Percentiles rank a stretch among this genome's conserved stretches.
phyloP scores from a whole-genome alignment of 257 asterid genomes.

The Eustoma russellianum region DNA sequence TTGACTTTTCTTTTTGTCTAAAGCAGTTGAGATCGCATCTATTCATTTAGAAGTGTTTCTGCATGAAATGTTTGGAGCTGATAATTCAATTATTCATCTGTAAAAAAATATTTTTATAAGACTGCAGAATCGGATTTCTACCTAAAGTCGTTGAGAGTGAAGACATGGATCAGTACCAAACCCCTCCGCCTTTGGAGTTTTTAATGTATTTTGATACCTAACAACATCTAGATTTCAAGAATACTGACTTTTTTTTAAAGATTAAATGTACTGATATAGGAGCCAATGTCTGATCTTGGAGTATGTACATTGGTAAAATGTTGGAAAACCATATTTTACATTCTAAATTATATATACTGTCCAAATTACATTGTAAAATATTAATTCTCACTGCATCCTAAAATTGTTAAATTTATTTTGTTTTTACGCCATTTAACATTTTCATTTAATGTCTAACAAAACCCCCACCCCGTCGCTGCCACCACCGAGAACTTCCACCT shows the following conservation, averaged over 20 bases:
- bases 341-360: too few species aligned
- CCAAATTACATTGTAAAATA: too few species aligned
- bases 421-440: too few species aligned
- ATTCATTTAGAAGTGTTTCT: background rate
- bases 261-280: background rate
- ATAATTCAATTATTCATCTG: slow-evolving; percentile 36
- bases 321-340: too few species aligned
- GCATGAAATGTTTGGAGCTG: slow-evolving; percentile 5
- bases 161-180: slow-evolving; percentile 22
- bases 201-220: slow-evolving; percentile 13
- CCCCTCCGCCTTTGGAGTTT: slow-evolving; percentile 21
- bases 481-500: too few species aligned
- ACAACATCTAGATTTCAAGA: slow-evolving; percentile 12
- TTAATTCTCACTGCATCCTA: too few species aligned
- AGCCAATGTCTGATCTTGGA: slow-evolving; percentile 8
- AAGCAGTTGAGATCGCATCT: slow-evolving; percentile 15
- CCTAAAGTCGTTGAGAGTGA: slow-evolving; percentile 29
- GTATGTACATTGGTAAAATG: too few species aligned
- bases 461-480: too few species aligned
- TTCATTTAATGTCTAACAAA: too few species aligned
- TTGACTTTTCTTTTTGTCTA: slow-evolving; percentile 21
- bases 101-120: slow-evolving; percentile 8
- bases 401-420: too few species aligned
- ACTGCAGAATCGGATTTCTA: too few species aligned
- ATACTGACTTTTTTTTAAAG: slow-evolving; percentile 4